A percentile compares a stretch with the other conserved stretches of the same genome.
phyloP scores from a whole-genome alignment of 2,329 filamentous ascomycete species.

The Fusarium illudens region DNA sequence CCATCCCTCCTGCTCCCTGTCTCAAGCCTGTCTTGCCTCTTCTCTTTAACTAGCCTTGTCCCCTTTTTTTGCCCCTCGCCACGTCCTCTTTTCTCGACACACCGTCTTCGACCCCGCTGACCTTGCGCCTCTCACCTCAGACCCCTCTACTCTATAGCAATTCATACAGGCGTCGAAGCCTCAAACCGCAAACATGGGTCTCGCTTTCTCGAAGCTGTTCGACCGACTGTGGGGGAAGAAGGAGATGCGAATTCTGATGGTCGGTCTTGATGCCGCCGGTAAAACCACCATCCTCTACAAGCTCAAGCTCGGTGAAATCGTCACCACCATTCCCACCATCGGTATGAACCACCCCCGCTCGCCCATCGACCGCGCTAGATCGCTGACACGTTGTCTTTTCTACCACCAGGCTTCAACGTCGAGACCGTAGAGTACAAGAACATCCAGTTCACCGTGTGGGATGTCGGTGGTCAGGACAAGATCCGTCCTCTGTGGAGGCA shows the following conservation, averaged over 20 bases:
- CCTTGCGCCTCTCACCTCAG: constrained; percentile 33
- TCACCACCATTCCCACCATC: constrained; percentile 98
- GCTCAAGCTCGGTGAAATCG: constrained; percentile 98
- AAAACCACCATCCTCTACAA: constrained; percentile 99
- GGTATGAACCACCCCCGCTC: constrained; percentile 61
- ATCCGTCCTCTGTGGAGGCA: constrained; percentile 99
- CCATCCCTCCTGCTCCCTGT: constrained; percentile 23
- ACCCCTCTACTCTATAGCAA: constrained; percentile 39
- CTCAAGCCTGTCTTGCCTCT: constrained; percentile 26
- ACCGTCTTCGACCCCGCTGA: constrained; percentile 22
- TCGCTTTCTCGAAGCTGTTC: constrained; percentile 96
- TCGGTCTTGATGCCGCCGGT: constrained; percentile 98
- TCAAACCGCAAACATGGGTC: constrained; percentile 85
- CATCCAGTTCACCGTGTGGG: constrained; percentile 99
- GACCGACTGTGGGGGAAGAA: constrained; percentile 98
- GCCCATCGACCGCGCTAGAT: not conserved
- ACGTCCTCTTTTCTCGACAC: constrained; percentile 21
- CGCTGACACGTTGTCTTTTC: constrained; percentile 35
- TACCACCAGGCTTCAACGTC: constrained; percentile 89
- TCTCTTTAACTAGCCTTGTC: constrained; percentile 14
- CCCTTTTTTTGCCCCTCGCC: constrained; percentile 26
- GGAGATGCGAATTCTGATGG: constrained; percentile 99
- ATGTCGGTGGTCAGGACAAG: constrained; percentile 99
- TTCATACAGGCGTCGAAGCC: constrained; percentile 45
- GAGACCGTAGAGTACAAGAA: constrained; percentile 99